Percentiles rank a stretch among this genome's conserved stretches.
These are phyloP conservation scores for Actinidia arguta DNA, from an alignment of 179 eudicot genomes.

Conservation along the genomic window DNA sequence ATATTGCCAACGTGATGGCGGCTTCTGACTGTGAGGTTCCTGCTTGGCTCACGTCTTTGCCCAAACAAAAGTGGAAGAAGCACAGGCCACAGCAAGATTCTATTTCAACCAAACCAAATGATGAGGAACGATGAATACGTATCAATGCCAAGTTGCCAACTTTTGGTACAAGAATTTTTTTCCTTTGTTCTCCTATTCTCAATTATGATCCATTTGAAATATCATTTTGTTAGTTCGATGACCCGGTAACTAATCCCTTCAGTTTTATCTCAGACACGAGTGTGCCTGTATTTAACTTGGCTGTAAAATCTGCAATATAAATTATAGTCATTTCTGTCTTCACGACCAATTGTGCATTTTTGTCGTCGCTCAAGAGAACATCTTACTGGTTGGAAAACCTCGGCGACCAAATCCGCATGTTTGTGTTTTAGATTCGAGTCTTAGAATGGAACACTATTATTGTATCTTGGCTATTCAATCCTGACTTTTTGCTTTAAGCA, in stretches of 20 bases:
- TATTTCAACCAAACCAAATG: conserved; percentile 51
- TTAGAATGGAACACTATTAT: no score
- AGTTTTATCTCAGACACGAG: not conserved
- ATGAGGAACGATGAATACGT: conserved; percentile 28
- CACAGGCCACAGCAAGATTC: conserved; percentile 77
- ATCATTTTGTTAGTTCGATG: not conserved
- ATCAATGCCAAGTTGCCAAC: not conserved
- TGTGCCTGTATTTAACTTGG: not conserved
- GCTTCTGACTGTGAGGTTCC: conserved; percentile 95
- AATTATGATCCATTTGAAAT: not conserved
- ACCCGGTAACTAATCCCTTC: not conserved
- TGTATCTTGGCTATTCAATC: no score
- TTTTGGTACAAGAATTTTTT: not conserved
- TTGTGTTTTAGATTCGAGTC: no score
- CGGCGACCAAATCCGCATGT: no score
- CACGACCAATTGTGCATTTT: not conserved
- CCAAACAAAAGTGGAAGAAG: conserved; percentile 85
- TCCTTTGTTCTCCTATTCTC: not conserved
- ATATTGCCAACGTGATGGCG: conserved; percentile 80
- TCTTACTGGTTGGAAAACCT: no score
- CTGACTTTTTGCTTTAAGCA: no score
- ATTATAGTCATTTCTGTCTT: not conserved
- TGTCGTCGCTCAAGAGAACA: no score
- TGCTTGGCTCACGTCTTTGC: conserved; percentile 73
- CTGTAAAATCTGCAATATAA: conserved; percentile 3